Conservation (phyloP, 1,284 basidiomycete genomes). For the Boletus holoroseus region DNA sequence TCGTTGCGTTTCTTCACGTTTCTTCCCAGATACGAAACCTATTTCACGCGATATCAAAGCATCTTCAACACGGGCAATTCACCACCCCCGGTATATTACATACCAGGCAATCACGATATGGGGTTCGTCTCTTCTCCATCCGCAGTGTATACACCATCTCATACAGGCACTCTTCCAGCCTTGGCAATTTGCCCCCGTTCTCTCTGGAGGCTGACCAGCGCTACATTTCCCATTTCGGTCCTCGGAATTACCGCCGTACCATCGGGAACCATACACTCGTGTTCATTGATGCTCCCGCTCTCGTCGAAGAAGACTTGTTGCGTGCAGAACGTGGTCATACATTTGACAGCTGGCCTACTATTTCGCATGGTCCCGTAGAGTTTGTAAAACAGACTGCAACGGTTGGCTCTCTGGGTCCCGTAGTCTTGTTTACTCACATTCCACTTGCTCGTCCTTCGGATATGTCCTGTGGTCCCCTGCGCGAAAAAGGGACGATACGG, state of each 20-base stretch:
- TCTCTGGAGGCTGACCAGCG: constrained; percentile 48
- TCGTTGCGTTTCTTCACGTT: constrained; percentile 5
- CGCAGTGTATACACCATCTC: not conserved
- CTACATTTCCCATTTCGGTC: constrained; percentile 54
- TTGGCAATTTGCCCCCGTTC: constrained; percentile 50
- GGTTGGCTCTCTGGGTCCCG: constrained; percentile 38
- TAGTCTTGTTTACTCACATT: constrained; percentile 77
- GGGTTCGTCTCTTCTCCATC: constrained; percentile 42
- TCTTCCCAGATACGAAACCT: constrained; percentile 52
- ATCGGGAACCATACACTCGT: constrained; percentile 68
- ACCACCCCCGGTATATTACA: constrained; percentile 50
- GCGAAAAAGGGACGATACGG: constrained; percentile 68
- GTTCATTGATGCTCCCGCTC: constrained; percentile 63
- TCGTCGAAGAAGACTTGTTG: constrained; percentile 73
- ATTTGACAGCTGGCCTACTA: constrained; percentile 57
- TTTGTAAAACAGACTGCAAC: constrained; percentile 61
- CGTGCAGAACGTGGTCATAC: constrained; percentile 48
- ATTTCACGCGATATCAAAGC: constrained; percentile 54
- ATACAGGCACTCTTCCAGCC: constrained; percentile 22
- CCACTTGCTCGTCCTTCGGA: constrained; percentile 70
- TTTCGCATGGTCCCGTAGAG: constrained; percentile 60
- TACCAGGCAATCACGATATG: constrained; percentile 87
- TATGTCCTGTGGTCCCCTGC: constrained; percentile 66
- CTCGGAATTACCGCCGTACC: constrained; percentile 45
- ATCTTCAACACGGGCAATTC: constrained; percentile 49